A percentile compares a stretch with the other conserved stretches of the same genome.
phyloP scores from a whole-genome alignment of 2,329 filamentous ascomycete species.

The Clarireedia hainanense region DNA sequence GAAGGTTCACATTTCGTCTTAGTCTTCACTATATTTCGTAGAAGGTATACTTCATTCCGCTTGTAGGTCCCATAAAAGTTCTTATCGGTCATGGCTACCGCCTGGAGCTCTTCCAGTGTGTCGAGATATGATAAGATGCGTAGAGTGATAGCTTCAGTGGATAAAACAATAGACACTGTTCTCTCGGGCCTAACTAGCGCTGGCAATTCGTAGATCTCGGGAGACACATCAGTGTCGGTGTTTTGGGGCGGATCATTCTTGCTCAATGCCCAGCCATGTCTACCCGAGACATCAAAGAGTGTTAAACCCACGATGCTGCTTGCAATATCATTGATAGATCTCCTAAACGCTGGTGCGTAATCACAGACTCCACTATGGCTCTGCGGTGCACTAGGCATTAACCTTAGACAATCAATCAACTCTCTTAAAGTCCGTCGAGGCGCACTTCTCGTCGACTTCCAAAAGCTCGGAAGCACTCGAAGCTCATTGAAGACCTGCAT shows the following conservation, averaged over 20 bases:
- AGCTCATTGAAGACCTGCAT: conserved; percentile 45
- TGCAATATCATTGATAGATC: conserved; percentile 42
- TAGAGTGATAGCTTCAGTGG: conserved; percentile 29
- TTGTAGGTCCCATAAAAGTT: conserved; percentile 40
- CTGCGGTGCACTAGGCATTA: conserved; percentile 39
- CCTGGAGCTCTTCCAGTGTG: conserved; percentile 35
- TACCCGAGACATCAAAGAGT: conserved; percentile 40
- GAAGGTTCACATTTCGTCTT: conserved; percentile 13
- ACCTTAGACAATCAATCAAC: conserved; percentile 37
- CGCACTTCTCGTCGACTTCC: conserved; percentile 27
- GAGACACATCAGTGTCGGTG: background rate
- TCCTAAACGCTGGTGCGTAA: conserved; percentile 39
- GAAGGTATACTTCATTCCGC: conserved; percentile 35
- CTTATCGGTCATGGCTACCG: conserved; percentile 36
- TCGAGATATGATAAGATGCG: conserved; percentile 35
- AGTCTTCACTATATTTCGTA: conserved; percentile 24
- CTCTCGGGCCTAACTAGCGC: conserved; percentile 2
- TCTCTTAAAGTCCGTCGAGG: conserved; percentile 37
- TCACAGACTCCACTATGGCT: conserved; percentile 40
- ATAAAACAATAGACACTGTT: conserved; percentile 8
- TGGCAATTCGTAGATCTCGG: conserved; percentile 9
- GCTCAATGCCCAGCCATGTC: conserved; percentile 42
- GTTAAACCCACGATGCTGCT: conserved; percentile 43
- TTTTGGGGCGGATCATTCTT: conserved; percentile 25
- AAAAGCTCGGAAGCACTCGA: conserved; percentile 35